phyloP scores from a whole-genome alignment of 805 yeast species.

The Starmerella stigmatis region DNA sequence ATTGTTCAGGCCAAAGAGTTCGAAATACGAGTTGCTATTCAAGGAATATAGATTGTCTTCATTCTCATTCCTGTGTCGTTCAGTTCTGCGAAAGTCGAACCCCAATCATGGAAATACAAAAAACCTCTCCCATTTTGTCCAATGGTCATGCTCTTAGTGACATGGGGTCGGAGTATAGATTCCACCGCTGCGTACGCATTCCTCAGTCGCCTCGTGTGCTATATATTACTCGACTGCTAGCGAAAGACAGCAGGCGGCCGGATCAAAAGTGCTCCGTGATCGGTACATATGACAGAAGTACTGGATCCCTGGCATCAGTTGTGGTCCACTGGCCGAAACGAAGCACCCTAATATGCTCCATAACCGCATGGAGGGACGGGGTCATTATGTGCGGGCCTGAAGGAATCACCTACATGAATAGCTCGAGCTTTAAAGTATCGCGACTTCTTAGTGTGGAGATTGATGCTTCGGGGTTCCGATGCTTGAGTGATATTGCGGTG shows the following conservation, averaged over 20 bases:
- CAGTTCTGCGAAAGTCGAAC: no score
- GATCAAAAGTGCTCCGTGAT: not conserved
- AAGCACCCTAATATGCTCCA: not conserved
- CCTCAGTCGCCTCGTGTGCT: not conserved
- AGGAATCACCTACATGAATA: slow-evolving; percentile 3
- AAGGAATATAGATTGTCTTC: no score
- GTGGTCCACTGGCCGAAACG: not conserved
- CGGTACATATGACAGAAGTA: not conserved
- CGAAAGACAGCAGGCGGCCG: not conserved
- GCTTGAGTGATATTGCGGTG: slow-evolving; percentile 1
- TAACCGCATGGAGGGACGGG: not conserved
- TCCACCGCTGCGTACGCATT: not conserved
- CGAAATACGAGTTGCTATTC: no score
- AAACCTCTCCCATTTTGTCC: not conserved
- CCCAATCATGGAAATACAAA: no score
- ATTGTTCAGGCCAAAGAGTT: no score
- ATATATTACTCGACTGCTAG: not conserved
- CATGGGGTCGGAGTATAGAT: not conserved
- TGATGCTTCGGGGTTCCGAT: not conserved
- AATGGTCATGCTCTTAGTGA: not conserved
- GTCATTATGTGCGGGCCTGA: slow-evolving; percentile 1
- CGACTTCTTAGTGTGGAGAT: not conserved
- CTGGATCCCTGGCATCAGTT: not conserved
- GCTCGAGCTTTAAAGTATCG: not conserved
- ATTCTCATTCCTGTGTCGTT: no score